Evolutionary conservation across 1,284 basidiomycete genomes (phyloP), one percentile per base, ranked within the genome.

Genomic region (Sanghuangporus sanghuang): DNA sequence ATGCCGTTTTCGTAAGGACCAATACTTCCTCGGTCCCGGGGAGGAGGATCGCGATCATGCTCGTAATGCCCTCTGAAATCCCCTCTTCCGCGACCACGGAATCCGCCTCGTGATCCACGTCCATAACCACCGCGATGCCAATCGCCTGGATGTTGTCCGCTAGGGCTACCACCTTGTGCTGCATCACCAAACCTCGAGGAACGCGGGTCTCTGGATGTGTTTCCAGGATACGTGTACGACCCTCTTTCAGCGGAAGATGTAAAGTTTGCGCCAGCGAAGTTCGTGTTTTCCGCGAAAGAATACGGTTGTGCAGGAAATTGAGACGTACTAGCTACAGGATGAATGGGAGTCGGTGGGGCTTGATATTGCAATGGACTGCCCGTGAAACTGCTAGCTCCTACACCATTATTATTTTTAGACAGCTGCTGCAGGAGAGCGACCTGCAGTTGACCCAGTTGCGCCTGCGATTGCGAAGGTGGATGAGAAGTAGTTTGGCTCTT

Each of bases 371-470:
- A 71, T 65, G 63, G 68, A 50, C 12, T 32, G 32, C 53, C 55
- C 68, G 42, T 62, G 32, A 38, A 11, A 35, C 35, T 55, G 67
- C 72, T 71, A 39, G 70, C 67, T 57, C 69, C 71, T 71, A 75
- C 74, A 57, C 76, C 70, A 64, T 79, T 79, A 42, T 85, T 81
- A 69, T 83, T 81, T 69, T 85, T 85, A 63, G 88, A 79, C 71
- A 92, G 79, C 71, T 89, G 89, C 70, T 90, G 88, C 69, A 93
- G 77, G 68, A 90, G 77, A 59, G 85, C 84, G 62, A 91, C 76
- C 72, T 89, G 87, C 66, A 80, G 77, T 50, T 81, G 75, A 67
- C 84, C 83, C 66, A 86, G 70, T 61, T 73, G 74, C 49, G 76
- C 74, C 27, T 61, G 72, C 71, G 65, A 76, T 68, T 50, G 72